Percentiles rank a stretch among this genome's conserved stretches.
Conservation (phyloP, 305 asterid genomes). For the Rubia occidens region DNA sequence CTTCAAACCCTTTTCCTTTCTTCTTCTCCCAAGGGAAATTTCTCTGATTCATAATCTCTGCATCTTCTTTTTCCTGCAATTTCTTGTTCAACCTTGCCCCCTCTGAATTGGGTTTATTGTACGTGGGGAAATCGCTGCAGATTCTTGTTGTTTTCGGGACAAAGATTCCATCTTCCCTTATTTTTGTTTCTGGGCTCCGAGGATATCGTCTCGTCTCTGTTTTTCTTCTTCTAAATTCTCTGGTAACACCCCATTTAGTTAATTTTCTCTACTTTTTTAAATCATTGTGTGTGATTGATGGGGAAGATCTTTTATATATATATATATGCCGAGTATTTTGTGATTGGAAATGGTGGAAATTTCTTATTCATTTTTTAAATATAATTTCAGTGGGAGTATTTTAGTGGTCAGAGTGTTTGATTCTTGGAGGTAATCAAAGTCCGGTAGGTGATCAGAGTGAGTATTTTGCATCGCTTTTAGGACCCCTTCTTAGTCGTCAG, state of each 20-base stretch:
- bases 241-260: background rate
- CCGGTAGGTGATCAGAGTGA: no score
- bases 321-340: background rate
- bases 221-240: background rate
- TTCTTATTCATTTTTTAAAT: no score
- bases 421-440: no score
- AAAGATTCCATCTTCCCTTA: background rate
- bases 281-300: background rate
- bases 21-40: background rate
- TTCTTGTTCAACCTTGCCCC: background rate
- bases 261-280: background rate
- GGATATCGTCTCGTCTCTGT: background rate
- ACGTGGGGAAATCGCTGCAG: background rate
- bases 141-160: slow-evolving; percentile 5
- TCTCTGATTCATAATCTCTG: background rate
- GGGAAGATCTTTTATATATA: background rate
- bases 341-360: background rate
- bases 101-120: background rate
- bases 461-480: no score
- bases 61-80: background rate
- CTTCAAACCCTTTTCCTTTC: background rate
- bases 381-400: no score
- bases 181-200: background rate
- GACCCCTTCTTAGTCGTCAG: no score
- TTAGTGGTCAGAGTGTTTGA: no score